phyloP scores from a whole-genome alignment of 139 green algal genomes.

The Zygnema cylindricum region DNA sequence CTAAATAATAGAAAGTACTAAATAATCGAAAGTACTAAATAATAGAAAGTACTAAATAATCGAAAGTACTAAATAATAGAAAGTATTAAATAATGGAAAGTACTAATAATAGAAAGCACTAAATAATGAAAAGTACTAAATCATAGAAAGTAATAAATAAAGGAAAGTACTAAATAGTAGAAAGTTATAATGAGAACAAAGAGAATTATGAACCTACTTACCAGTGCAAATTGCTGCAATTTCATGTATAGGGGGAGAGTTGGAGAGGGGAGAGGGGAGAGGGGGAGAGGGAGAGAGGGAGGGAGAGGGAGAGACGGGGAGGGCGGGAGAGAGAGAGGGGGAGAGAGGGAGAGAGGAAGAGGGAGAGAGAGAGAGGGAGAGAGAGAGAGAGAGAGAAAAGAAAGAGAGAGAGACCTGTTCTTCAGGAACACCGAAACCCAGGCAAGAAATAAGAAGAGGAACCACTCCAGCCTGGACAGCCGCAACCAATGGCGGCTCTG shows the following conservation, averaged over 20 bases:
- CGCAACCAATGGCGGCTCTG: constrained; percentile 4
- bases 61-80: too few species aligned
- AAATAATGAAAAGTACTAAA: too few species aligned
- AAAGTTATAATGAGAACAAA: not conserved
- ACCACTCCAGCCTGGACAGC: constrained; percentile 38
- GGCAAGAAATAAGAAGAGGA: constrained; percentile 41
- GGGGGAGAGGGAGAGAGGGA: not conserved
- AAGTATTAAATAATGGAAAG: too few species aligned
- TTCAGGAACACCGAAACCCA: constrained; percentile 43
- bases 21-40: too few species aligned
- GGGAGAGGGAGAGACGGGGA: not conserved
- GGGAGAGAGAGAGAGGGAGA: not conserved
- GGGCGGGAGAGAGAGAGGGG: not conserved
- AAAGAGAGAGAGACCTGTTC: constrained; percentile 19
- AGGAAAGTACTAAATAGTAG: too few species aligned
- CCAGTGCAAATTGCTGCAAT: not conserved
- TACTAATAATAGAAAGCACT: too few species aligned
- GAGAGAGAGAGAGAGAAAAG: not conserved
- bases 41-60: too few species aligned
- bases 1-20: too few species aligned
- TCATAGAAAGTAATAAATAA: too few species aligned
- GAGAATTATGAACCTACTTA: not conserved
- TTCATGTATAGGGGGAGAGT: not conserved
- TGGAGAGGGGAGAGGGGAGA: too few species aligned
- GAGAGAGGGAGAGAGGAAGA: not conserved